These are phyloP conservation scores for Paxillus rubicundulus DNA, from an alignment of 768 basidiomycete species.

Conservation along the genomic window DNA sequence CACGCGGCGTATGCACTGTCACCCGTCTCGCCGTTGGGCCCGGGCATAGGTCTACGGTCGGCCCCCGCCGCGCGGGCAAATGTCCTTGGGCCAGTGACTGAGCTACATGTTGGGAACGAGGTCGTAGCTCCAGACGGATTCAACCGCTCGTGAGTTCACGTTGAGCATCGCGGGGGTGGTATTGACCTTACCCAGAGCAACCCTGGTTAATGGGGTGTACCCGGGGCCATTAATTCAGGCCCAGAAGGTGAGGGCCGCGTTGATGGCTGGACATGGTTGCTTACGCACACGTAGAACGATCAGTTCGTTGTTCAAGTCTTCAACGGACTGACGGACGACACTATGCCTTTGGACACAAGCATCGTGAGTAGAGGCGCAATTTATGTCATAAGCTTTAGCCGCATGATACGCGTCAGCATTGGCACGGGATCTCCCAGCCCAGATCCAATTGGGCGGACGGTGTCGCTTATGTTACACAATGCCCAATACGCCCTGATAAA, in stretches of 20 bases:
- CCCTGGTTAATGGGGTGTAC: conserved; percentile 1
- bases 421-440: conserved; percentile 46
- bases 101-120: conserved; percentile 34
- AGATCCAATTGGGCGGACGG: conserved; percentile 42
- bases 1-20: no score
- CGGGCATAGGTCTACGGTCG: not conserved
- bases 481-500: conserved; percentile 36
- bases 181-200: not conserved
- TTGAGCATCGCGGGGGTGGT: no score
- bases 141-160: not conserved
- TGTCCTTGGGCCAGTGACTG: conserved; percentile 9
- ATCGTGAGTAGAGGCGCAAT: not conserved
- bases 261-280: no score
- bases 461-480: conserved; percentile 40
- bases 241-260: not conserved
- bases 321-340: not conserved
- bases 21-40: no score
- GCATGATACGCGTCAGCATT: conserved; percentile 22
- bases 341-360: not conserved
- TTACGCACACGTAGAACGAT: not conserved
- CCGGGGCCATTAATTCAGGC: conserved; percentile 1
- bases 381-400: not conserved
- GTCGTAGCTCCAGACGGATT: not conserved
- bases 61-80: not conserved
- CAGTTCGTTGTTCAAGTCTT: not conserved